phyloP scores from a whole-genome alignment of 2,329 filamentous ascomycete species.

The Clarireedia sp. region DNA sequence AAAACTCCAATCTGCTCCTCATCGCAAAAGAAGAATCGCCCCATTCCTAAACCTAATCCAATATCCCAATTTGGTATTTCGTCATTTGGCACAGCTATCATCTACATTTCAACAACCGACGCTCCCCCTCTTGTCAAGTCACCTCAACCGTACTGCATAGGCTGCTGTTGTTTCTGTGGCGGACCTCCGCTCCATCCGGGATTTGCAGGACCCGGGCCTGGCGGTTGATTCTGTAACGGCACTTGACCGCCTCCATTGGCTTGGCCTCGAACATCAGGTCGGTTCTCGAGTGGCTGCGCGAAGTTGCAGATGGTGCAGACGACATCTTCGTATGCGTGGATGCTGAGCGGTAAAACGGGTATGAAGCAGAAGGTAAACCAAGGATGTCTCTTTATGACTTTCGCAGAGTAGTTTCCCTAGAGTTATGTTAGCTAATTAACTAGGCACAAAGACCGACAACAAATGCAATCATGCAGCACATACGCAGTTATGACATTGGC shows the following conservation, averaged over 20 bases:
- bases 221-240: slow-evolving; percentile 19
- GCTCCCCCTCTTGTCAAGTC: background rate
- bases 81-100: too few species aligned
- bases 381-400: slow-evolving; percentile 54
- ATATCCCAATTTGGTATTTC: too few species aligned
- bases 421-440: background rate
- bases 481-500: slow-evolving; percentile 56
- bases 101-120: background rate
- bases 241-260: slow-evolving; percentile 21
- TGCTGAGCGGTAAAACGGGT: slow-evolving; percentile 63
- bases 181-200: slow-evolving; percentile 23
- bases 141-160: slow-evolving; percentile 27
- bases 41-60: too few species aligned
- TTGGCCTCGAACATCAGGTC: slow-evolving; percentile 26
- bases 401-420: slow-evolving; percentile 50
- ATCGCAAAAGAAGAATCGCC: too few species aligned
- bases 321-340: slow-evolving; percentile 61
- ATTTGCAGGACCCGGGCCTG: slow-evolving; percentile 10
- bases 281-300: slow-evolving; percentile 52
- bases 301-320: slow-evolving; percentile 71
- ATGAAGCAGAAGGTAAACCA: slow-evolving; percentile 80
- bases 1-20: too few species aligned
- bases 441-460: too few species aligned
- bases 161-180: slow-evolving; percentile 21
- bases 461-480: slow-evolving; percentile 6